Base-by-base conservation (phyloP, 2,329 filamentous ascomycete genomes). In the Exophiala bonariae region DNA sequence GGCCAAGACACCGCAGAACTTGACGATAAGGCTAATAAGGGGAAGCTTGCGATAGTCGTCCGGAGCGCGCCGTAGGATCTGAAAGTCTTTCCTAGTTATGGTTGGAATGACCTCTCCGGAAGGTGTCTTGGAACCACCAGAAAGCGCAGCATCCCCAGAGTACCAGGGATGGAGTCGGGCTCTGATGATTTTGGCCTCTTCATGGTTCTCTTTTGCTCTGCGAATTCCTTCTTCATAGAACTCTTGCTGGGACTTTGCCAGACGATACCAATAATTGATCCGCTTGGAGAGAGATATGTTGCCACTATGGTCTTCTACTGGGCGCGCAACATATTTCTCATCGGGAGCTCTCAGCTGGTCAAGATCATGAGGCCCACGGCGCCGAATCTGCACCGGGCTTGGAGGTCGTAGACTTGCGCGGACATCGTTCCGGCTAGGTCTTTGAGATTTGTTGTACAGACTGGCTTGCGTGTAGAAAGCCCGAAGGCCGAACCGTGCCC, bases 221-320 rank as follows among this genome's bases (percentile, higher is more conserved):
- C 83, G 83, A 22, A 96, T 69, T n/a, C 90, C 91, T 1, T 81
- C 77, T 70, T 93, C 95, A 81, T 96, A 96, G 78, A 97, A 97
- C 30, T 69, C 69, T 10, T 86, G 66, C 68, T 95, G 96, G 43
- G 86, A 82, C 64, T 86, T 86, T 52, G 87, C 91, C 20, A 83
- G 70, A 34, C 69, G 65, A 60, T 80, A 79, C 52, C 80, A 73
- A 70, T 87, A 80, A 14, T 35, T 30, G 11, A 42, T n/a, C 32
- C 42, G 19, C 41, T 50, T 33, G n/a, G 18, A 10, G n/a, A 46
- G 20, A 9, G 39, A 26, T 8, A 48, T 44, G 14, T 22, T 20
- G n/a, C 44, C 49, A 38, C 28, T 26, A 5, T 23, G 14, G 16
- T 41, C 39, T 20, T 23, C 17, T 10, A 16, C n/a, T 20, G 41